Evolutionary conservation across 108 stramenopile genomes (phyloP).

Genomic region (Poteriospumella lacustris): DNA sequence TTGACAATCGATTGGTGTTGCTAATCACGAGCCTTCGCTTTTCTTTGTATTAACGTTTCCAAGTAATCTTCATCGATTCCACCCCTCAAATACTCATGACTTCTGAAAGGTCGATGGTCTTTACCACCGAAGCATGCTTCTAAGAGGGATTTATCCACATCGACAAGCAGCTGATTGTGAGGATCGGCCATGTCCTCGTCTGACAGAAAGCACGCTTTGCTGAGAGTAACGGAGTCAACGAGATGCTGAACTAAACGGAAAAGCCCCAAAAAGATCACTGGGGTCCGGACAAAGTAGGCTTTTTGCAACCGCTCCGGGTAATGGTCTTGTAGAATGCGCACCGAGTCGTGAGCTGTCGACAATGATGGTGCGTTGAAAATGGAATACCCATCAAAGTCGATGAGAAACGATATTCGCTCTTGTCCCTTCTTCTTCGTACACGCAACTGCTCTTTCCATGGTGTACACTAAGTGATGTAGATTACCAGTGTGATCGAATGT

Average conservation of each 20-base stretch:
- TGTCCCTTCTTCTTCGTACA: constrained; percentile 55
- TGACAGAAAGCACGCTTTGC: constrained; percentile 69
- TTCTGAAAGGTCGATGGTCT: no score
- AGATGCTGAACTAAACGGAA: constrained; percentile 73
- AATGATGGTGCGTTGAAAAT: constrained; percentile 68
- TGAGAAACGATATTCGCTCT: constrained; percentile 73
- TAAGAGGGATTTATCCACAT: no score
- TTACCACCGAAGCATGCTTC: no score
- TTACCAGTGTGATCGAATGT: constrained; percentile 63
- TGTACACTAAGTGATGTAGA: constrained; percentile 77
- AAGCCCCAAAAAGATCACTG: constrained; percentile 71
- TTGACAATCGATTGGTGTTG: no score
- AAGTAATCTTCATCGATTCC: no score
- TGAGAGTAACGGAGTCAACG: constrained; percentile 71
- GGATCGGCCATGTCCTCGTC: no score
- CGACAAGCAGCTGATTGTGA: no score
- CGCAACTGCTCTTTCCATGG: constrained; percentile 66
- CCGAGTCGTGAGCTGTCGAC: constrained; percentile 62
- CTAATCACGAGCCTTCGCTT: no score
- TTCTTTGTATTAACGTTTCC: no score
- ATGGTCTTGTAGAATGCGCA: constrained; percentile 75
- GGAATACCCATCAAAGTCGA: constrained; percentile 73
- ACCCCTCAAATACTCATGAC: no score
- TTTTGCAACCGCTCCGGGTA: constrained; percentile 76
- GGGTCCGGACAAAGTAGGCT: constrained; percentile 75